Conservation (phyloP, 495 filamentous ascomycete genomes). For the Cercophora samala region DNA sequence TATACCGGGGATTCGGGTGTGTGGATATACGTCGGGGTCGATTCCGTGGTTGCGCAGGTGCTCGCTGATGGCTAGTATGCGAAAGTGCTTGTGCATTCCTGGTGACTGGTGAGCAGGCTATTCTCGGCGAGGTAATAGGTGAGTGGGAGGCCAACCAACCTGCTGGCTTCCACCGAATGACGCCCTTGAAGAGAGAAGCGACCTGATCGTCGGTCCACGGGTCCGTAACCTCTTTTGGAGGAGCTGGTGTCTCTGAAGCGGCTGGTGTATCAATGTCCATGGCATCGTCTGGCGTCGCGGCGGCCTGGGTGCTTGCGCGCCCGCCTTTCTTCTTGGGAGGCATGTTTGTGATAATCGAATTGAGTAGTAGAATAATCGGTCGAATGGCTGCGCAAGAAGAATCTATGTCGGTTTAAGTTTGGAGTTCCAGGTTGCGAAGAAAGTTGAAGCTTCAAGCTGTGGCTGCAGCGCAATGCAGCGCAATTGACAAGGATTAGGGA, state of each 20-base stretch:
- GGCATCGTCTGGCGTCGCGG: slow-evolving; percentile 43
- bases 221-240: slow-evolving; percentile 52
- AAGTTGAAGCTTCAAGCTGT: not conserved
- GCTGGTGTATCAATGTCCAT: slow-evolving; percentile 52
- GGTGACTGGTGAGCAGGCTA: not conserved
- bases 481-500: not conserved
- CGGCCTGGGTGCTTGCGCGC: slow-evolving; percentile 39
- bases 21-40: slow-evolving; percentile 60
- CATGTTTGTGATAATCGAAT: slow-evolving; percentile 45
- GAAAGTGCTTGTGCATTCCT: slow-evolving; percentile 98
- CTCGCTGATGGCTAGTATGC: slow-evolving; percentile 84
- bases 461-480: not conserved
- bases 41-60: slow-evolving; percentile 85
- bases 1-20: slow-evolving; percentile 85
- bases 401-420: not conserved
- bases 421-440: not conserved
- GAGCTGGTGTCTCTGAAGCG: slow-evolving; percentile 40
- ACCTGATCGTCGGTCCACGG: slow-evolving; percentile 96
- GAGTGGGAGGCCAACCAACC: slow-evolving; percentile 51
- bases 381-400: not conserved
- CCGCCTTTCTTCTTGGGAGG: slow-evolving; percentile 66
- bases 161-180: slow-evolving; percentile 89
- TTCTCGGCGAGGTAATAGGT: not conserved
- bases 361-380: not conserved
- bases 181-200: slow-evolving; percentile 81